Evolutionary conservation across 2,329 filamentous ascomycete genomes (phyloP), one percentile per base, ranked within the genome.

Genomic region (Grosmannia huntii): DNA sequence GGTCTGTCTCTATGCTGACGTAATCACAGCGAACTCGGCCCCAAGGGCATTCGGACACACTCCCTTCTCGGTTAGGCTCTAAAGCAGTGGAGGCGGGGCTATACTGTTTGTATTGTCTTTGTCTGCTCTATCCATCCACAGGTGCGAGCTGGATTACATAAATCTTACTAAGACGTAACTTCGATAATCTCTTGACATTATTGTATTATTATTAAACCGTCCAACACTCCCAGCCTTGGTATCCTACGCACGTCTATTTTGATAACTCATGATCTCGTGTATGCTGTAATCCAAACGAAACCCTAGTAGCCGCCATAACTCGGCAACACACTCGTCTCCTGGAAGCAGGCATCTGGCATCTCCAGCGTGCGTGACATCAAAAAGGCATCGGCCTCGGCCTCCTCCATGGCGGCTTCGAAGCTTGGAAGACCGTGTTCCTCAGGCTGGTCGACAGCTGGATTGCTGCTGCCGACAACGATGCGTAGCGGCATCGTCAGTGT

Each of bases 11-110:
- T 44, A 44, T 38, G 9, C 16, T 16, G 31, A 56, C 28, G 5
- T 57, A 64, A 56, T 38, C 36, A 65, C 57, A 81, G 78, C 62
- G 78, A 81, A 59, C 66, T 79, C 49, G 78, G 78, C 1, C 78
- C 78, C 60, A 81, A 79, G 71, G 78, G 70, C 12, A 73, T 81
- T 59, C 72, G 77, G 52, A 75, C 72, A 52, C 77, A 80, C 65
- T 79, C 77, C 4, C 77, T 81, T 75, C 72, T 81, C 27, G 71
- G 71, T 57, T 80, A 53, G 57, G 6, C 5, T 36, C n/a, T n/a
- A 50, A n/a, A n/a, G n/a, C n/a, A n/a, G n/a, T n/a, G n/a, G n/a
- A n/a, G n/a, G n/a, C n/a, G n/a, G n/a, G n/a, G n/a, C n/a, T n/a
- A n/a, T n/a, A n/a, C n/a, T n/a, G n/a, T n/a, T n/a, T n/a, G n/a